These are phyloP conservation scores for Herpotrichia juniperi DNA, from an alignment of 2,329 filamentous ascomycete genomes.

Conservation along the genomic window DNA sequence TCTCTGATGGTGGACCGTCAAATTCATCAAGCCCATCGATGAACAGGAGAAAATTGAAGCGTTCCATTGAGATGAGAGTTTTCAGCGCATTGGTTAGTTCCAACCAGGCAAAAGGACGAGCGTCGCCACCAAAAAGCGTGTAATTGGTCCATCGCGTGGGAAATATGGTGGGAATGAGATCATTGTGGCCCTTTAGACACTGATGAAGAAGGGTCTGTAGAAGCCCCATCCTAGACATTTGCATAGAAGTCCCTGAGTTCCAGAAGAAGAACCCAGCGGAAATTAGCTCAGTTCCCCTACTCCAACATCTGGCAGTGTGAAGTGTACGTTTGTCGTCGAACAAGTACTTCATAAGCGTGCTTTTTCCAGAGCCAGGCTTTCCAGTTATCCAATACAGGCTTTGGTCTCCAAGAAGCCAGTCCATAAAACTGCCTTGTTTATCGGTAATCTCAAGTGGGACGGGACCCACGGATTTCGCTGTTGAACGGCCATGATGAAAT, in stretches of 20 bases:
- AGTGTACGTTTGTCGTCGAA: conserved; percentile 11
- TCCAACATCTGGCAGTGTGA: neutral
- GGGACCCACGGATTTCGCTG: too few relatives aligned
- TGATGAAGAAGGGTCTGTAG: conserved; percentile 10
- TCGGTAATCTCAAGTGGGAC: too few relatives aligned
- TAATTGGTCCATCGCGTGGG: neutral
- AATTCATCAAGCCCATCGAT: conserved; percentile 13
- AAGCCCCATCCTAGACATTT: conserved; percentile 12
- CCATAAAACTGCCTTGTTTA: conserved; percentile 5
- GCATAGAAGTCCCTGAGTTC: conserved; percentile 7
- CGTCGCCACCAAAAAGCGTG: neutral
- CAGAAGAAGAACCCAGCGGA: conserved; percentile 2
- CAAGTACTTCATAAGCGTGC: conserved; percentile 50
- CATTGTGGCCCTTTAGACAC: neutral
- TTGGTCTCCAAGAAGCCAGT: conserved; percentile 17
- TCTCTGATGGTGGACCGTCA: neutral
- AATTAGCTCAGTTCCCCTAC: neutral
- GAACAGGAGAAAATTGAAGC: neutral
- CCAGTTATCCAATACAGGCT: conserved; percentile 47
- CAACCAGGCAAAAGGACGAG: neutral
- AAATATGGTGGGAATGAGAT: neutral
- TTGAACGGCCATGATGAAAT: neutral
- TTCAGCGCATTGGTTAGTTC: neutral
- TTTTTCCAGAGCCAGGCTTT: conserved; percentile 56
- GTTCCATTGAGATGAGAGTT: neutral